Evolutionary conservation across 108 stramenopile species (phyloP).

Genomic region (Cyclotella choctawhatcheeana): DNA sequence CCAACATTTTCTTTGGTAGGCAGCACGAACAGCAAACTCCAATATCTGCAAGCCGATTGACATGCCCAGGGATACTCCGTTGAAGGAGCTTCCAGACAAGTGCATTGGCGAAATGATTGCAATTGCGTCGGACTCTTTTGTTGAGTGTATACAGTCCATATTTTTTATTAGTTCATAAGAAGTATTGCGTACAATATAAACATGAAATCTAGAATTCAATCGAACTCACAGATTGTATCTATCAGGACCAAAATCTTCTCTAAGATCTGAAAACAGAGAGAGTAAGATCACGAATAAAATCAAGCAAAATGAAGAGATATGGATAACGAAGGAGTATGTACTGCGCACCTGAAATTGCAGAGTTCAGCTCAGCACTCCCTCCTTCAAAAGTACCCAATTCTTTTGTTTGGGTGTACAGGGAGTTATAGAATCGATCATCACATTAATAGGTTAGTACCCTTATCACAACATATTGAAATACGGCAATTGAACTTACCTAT

Average conservation of each 20-base stretch:
- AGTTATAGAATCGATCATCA: too few relatives aligned
- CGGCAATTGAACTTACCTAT: too few relatives aligned
- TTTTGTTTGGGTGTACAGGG: too few relatives aligned
- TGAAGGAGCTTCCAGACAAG: slow-evolving; percentile 71
- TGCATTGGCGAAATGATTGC: slow-evolving; percentile 95
- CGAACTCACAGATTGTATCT: slow-evolving; percentile 85
- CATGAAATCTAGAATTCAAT: too few relatives aligned
- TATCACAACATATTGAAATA: too few relatives aligned
- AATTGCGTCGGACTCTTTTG: slow-evolving; percentile 81
- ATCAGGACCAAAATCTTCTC: slow-evolving; percentile 70
- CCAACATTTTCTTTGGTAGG: slow-evolving; percentile 76
- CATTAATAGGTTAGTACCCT: too few relatives aligned
- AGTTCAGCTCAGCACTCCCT: slow-evolving; percentile 64
- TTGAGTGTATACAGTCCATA: too few relatives aligned
- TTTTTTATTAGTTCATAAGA: too few relatives aligned
- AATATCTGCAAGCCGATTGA: slow-evolving; percentile 88
- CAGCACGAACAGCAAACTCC: slow-evolving; percentile 85
- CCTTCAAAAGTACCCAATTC: slow-evolving; percentile 85
- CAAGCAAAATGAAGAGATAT: not conserved
- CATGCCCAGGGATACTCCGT: slow-evolving; percentile 74
- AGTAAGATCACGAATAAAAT: not conserved
- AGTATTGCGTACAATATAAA: too few relatives aligned
- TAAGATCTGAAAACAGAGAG: slow-evolving; percentile 41
- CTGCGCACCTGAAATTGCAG: slow-evolving; percentile 60
- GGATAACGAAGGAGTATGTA: not conserved